Base-by-base conservation (phyloP, 257 asterid genomes). In the Henckelia pumila region DNA sequence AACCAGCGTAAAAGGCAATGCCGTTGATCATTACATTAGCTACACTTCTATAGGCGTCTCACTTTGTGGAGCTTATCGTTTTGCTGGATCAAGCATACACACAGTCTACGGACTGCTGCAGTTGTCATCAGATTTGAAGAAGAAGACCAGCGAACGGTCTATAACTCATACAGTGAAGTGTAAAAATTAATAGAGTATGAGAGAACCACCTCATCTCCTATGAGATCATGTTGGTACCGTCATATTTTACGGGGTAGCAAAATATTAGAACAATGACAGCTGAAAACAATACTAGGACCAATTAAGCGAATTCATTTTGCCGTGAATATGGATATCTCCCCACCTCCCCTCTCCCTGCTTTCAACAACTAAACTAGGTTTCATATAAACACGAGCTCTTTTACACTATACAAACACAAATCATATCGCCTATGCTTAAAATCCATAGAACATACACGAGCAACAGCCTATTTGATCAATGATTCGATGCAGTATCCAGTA, bases 381-480 rank as follows among this genome's bases (percentile, higher is more conserved):
- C 55, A 47, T 47, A 47, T 20, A 47, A 47, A 47, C 55, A 47
- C 55, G 1, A 5, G 20, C 8, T 47, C 20, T 47, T 16, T 17
- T 47, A 44, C 20, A 44, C 8, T 44, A 44, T 16, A 44, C 55
- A 16, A 47, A 47, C 55, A 47, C 49, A 20, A 29, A 60, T 26
- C 25, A 61, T 32, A 23, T 29, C 5, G 23, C 8, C 24, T 59
- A 60, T 1, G 66, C 24, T 30, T 44, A 24, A 57, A 61, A 63
- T 40, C 56, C 72, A 64, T 68, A 70, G 53, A 47, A n/a, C 16
- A 60, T 25, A 50, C 21, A n/a, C 37, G 52, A 23, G 66, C 67
- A 75, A 71, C 70, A 73, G 58, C 69, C 61, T 29, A 35, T 63
- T 32, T 22, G 49, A 47, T 66, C 55, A 17, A 14, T 16, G 68